A percentile compares a stretch with the other conserved stretches of the same genome.
Conservation (phyloP, 352 stramenopile species). For the Globisporangium spinosum region DNA sequence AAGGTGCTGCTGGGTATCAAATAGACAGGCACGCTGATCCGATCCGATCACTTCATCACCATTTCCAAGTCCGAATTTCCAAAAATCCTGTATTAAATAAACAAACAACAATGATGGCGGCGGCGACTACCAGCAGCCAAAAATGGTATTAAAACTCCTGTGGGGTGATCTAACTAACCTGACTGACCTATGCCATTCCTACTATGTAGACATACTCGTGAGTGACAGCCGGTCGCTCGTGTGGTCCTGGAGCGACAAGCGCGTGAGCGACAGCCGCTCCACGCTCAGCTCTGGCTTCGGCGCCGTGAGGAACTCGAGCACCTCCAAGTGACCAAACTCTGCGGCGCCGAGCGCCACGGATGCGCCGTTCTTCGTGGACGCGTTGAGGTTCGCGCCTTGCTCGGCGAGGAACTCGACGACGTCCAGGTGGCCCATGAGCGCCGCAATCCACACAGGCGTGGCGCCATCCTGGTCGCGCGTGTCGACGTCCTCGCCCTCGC, state of each 20-base stretch:
- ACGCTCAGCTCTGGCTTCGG: conserved; percentile 17
- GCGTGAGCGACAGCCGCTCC: conserved; percentile 14
- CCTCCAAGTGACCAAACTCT: conserved; percentile 32
- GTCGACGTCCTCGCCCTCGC: conserved; percentile 23
- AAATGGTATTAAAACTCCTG: neutral
- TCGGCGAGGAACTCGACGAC: conserved; percentile 33
- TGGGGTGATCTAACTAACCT: neutral
- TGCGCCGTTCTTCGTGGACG: conserved; percentile 17
- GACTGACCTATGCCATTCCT: neutral
- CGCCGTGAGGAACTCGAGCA: conserved; percentile 33
- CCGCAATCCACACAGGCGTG: conserved; percentile 36
- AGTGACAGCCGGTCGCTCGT: conserved; percentile 4
- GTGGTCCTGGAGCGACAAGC: conserved; percentile 19
- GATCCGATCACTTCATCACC: too few relatives aligned
- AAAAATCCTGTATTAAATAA: conserved; percentile 4
- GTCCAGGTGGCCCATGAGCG: conserved; percentile 29
- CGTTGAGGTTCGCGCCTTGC: conserved; percentile 28
- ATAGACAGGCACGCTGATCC: conserved; percentile 15
- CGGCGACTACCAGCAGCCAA: neutral
- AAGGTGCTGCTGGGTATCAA: conserved; percentile 68
- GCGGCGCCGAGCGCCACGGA: conserved; percentile 27
- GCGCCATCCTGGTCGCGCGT: conserved; percentile 28
- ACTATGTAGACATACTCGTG: neutral
- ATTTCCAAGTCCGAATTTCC: neutral
- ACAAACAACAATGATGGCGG: neutral